Conservation (phyloP, 2,329 filamentous ascomycete genomes). For the Ophiocordyceps sinensis region DNA sequence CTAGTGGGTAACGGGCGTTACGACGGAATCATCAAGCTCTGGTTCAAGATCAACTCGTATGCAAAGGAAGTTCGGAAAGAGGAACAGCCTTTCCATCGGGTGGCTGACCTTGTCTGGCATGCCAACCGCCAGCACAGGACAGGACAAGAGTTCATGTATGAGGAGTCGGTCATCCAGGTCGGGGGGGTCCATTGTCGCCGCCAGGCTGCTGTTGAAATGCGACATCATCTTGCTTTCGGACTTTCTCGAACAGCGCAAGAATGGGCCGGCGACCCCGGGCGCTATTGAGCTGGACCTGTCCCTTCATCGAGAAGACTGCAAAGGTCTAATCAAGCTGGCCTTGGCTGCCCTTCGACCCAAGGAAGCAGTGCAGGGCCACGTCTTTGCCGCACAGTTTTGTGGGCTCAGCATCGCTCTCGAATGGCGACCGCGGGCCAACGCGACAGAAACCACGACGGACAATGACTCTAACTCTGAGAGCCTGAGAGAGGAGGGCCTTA, state of each 20-base stretch:
- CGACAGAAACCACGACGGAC: not conserved
- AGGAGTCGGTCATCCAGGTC: constrained; percentile 20
- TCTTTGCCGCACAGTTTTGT: constrained; percentile 34
- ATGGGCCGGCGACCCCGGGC: not conserved
- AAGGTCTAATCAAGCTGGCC: constrained; percentile 24
- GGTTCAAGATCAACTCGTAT: constrained; percentile 4
- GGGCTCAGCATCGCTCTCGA: constrained; percentile 15
- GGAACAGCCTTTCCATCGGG: constrained; percentile 34
- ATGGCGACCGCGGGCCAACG: not conserved
- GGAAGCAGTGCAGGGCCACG: constrained; percentile 33
- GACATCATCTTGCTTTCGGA: constrained; percentile 33
- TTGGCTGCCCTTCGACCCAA: constrained; percentile 17
- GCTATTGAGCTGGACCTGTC: constrained; percentile 12
- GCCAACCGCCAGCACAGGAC: constrained; percentile 15
- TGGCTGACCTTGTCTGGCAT: constrained; percentile 28
- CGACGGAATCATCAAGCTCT: constrained; percentile 1
- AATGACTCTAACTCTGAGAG: not conserved
- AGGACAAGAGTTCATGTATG: constrained; percentile 15
- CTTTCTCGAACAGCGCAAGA: constrained; percentile 9
- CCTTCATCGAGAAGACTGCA: constrained; percentile 22
- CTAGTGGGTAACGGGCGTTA: constrained; percentile 3
- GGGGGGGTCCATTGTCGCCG: constrained; percentile 25
- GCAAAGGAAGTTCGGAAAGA: constrained; percentile 19
- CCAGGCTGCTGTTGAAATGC: constrained; percentile 29
- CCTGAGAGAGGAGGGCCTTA: constrained; percentile 1